Evolutionary conservation across 1,284 basidiomycete genomes (phyloP).

Genomic region (Leccinum pseudoinsigne): DNA sequence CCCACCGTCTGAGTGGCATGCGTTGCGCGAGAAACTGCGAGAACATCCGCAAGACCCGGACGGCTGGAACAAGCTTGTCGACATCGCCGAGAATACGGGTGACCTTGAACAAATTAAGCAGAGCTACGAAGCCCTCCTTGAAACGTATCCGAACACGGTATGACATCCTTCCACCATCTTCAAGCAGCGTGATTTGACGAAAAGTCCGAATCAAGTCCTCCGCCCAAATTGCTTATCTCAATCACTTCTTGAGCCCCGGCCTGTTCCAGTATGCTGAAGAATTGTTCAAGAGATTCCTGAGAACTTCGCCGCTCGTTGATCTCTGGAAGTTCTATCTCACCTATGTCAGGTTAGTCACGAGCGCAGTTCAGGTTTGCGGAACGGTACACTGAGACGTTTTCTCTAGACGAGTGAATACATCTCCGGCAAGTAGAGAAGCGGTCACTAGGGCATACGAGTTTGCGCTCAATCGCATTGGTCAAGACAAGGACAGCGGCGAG

Average conservation of each 20-base stretch:
- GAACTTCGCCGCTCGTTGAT: slow-evolving; percentile 81
- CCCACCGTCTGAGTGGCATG: slow-evolving; percentile 49
- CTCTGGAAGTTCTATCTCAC: slow-evolving; percentile 86
- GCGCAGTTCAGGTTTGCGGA: slow-evolving; percentile 4
- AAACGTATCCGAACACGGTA: slow-evolving; percentile 70
- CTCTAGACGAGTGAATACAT: slow-evolving; percentile 53
- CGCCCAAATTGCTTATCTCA: slow-evolving; percentile 81
- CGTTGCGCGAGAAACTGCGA: slow-evolving; percentile 44
- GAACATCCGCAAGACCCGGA: slow-evolving; percentile 58
- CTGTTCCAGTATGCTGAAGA: slow-evolving; percentile 73
- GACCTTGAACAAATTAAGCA: slow-evolving; percentile 64
- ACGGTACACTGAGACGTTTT: slow-evolving; percentile 14
- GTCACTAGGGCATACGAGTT: slow-evolving; percentile 94
- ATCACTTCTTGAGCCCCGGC: slow-evolving; percentile 68
- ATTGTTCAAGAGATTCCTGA: slow-evolving; percentile 81
- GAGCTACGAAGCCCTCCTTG: slow-evolving; percentile 66
- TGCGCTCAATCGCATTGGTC: slow-evolving; percentile 87
- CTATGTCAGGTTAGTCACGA: slow-evolving; percentile 67
- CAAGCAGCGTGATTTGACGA: slow-evolving; percentile 29
- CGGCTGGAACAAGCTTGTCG: slow-evolving; percentile 61
- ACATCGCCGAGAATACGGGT: slow-evolving; percentile 55
- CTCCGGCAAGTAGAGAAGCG: slow-evolving; percentile 62
- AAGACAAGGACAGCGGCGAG: slow-evolving; percentile 75
- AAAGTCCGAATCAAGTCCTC: slow-evolving; percentile 49
- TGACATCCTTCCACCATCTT: slow-evolving; percentile 24